Evolutionary conservation across 176 grass and related monocot genomes (phyloP).

Genomic region (Typha latifolia): DNA sequence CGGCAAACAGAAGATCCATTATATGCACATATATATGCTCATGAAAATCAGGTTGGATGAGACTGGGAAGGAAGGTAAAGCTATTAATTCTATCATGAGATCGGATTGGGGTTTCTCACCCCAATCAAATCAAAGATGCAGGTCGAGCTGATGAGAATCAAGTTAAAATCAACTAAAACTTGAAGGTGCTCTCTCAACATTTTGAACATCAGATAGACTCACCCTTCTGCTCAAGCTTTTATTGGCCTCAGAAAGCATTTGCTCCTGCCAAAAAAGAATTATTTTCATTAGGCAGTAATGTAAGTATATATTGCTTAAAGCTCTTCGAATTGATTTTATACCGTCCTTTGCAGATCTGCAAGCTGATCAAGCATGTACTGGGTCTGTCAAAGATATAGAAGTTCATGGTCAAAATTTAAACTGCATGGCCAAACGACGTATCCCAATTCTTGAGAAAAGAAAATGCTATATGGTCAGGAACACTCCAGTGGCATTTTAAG

Average conservation of each 20-base stretch:
- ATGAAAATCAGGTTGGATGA: too few relatives aligned
- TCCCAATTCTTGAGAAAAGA: neutral
- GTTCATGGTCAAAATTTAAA: neutral
- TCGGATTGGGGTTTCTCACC: too few relatives aligned
- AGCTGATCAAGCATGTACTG: constrained; percentile 43
- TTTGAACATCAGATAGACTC: constrained; percentile 3
- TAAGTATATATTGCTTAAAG: neutral
- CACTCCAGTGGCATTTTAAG: too few relatives aligned
- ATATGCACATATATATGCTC: too few relatives aligned
- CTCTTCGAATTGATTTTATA: constrained; percentile 6
- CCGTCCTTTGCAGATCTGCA: constrained; percentile 24
- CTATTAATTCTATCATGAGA: too few relatives aligned
- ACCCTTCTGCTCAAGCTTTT: constrained; percentile 34
- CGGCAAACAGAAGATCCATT: too few relatives aligned
- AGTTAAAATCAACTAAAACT: neutral
- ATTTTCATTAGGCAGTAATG: neutral
- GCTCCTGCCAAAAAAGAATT: constrained; percentile 19
- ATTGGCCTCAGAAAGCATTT: constrained; percentile 31
- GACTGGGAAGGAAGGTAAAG: too few relatives aligned
- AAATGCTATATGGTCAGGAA: too few relatives aligned
- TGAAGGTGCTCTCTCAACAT: neutral
- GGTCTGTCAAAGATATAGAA: constrained; percentile 30
- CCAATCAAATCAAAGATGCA: too few relatives aligned
- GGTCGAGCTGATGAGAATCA: too few relatives aligned
- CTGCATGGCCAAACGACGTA: too few relatives aligned